A percentile compares a stretch with the other conserved stretches of the same genome.
These are phyloP conservation scores for Diaporthe longicolla DNA, from an alignment of 2,329 filamentous ascomycete species.

Conservation along the genomic window DNA sequence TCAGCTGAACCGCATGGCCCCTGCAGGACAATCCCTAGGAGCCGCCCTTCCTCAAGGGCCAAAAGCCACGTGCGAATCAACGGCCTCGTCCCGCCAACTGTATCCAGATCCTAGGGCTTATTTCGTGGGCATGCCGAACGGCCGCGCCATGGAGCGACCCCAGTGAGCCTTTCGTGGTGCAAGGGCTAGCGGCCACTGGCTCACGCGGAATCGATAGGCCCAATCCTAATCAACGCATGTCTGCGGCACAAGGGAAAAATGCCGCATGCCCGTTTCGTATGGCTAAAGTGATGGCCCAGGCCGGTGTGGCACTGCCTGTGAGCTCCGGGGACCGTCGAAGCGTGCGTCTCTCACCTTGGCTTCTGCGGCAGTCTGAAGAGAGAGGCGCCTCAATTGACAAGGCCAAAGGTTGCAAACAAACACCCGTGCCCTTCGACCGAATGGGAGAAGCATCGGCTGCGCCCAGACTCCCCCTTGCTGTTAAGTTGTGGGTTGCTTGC, in stretches of 20 bases:
- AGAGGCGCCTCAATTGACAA: neutral
- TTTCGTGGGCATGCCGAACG: slow-evolving; percentile 33
- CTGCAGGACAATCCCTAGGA: slow-evolving; percentile 28
- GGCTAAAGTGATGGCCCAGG: slow-evolving; percentile 27
- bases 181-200: slow-evolving; percentile 17
- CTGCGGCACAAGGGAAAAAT: slow-evolving; percentile 36
- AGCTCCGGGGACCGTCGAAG: neutral
- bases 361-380: neutral
- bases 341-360: neutral
- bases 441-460: slow-evolving; percentile 1
- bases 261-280: slow-evolving; percentile 31
- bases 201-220: slow-evolving; percentile 30
- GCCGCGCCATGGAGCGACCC: slow-evolving; percentile 21
- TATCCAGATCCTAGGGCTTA: slow-evolving; percentile 36
- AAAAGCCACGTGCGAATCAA: slow-evolving; percentile 41
- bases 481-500: slow-evolving; percentile 18
- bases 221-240: slow-evolving; percentile 31
- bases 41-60: slow-evolving; percentile 12
- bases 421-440: neutral
- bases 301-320: slow-evolving; percentile 10
- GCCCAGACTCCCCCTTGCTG: neutral
- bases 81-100: slow-evolving; percentile 27
- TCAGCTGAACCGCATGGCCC: slow-evolving; percentile 36
- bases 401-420: neutral
- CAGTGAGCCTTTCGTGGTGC: slow-evolving; percentile 20